A percentile compares a stretch with the other conserved stretches of the same genome.
These are phyloP conservation scores for Salisapilia sapeloensis DNA, from an alignment of 352 stramenopile genomes.

Conservation along the genomic window DNA sequence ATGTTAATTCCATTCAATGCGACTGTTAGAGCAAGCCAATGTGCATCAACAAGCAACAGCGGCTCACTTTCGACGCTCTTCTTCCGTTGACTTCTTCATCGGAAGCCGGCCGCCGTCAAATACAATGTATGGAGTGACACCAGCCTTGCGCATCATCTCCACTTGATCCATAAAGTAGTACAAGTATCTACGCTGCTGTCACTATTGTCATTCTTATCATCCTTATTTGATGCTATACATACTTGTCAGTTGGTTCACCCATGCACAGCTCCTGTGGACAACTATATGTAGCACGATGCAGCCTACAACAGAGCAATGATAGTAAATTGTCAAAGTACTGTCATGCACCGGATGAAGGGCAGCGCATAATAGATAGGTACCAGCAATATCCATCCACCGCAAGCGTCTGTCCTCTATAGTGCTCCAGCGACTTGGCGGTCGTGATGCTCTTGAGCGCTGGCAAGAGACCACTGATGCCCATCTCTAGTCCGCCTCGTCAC, in stretches of 20 bases:
- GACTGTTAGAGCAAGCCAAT: not conserved
- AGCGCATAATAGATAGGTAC: constrained; percentile 9
- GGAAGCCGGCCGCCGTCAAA: constrained; percentile 56
- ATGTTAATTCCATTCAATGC: not conserved
- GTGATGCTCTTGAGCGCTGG: constrained; percentile 67
- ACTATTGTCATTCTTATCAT: too few species aligned
- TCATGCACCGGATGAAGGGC: not conserved
- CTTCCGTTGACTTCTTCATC: constrained; percentile 67
- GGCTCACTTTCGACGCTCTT: constrained; percentile 39
- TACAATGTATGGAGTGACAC: constrained; percentile 56
- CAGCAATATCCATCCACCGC: constrained; percentile 75
- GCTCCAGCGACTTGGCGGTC: constrained; percentile 22
- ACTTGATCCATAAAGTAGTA: constrained; percentile 59
- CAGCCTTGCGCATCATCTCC: constrained; percentile 22
- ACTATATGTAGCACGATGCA: constrained; percentile 60
- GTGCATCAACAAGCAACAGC: not conserved
- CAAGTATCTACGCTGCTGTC: constrained; percentile 29
- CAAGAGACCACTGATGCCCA: constrained; percentile 20
- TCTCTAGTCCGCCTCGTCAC: constrained; percentile 1
- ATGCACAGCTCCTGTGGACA: constrained; percentile 62
- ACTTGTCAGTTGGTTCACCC: constrained; percentile 56
- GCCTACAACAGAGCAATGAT: constrained; percentile 14
- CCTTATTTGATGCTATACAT: constrained; percentile 2
- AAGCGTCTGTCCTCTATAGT: constrained; percentile 44
- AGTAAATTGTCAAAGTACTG: not conserved